Percentiles rank a stretch among this genome's conserved stretches.
phyloP scores from a whole-genome alignment of 2,329 filamentous ascomycete genomes.

The Penicillium sp. region DNA sequence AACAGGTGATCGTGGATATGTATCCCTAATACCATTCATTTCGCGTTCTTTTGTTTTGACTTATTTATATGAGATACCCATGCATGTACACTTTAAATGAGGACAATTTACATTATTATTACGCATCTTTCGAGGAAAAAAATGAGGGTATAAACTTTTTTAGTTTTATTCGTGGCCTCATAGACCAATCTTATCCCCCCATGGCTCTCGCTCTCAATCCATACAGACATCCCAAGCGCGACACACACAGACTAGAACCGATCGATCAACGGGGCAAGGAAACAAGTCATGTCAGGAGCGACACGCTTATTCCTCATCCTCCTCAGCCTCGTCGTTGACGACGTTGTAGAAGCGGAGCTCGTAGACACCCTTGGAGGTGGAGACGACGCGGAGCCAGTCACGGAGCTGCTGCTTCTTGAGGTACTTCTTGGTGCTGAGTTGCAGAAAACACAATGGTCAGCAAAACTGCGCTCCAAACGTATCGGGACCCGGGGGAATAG shows the following conservation, averaged over 20 bases:
- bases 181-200: slow-evolving; percentile 25
- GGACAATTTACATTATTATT: neutral
- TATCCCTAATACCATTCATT: neutral
- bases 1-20: neutral
- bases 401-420: slow-evolving; percentile 99
- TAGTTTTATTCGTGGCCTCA: slow-evolving; percentile 23
- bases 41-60: neutral
- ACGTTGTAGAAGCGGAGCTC: slow-evolving; percentile 99
- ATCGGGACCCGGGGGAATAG: neutral
- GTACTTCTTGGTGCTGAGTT: slow-evolving; percentile 95
- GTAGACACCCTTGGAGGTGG: slow-evolving; percentile 96
- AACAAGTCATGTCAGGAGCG: slow-evolving; percentile 11
- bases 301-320: slow-evolving; percentile 88
- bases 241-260: slow-evolving; percentile 12
- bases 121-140: neutral
- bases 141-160: slow-evolving; percentile 25
- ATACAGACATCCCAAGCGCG: slow-evolving; percentile 11
- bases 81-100: neutral
- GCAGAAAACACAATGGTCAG: slow-evolving; percentile 8
- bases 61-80: slow-evolving; percentile 1
- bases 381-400: slow-evolving; percentile 99
- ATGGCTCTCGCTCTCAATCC: slow-evolving; percentile 16
- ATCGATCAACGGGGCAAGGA: slow-evolving; percentile 14
- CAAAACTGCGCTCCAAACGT: no score
- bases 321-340: slow-evolving; percentile 94